Base-by-base conservation (phyloP, 176 grass and related monocot species). In the Tillandsia fasciculata region DNA sequence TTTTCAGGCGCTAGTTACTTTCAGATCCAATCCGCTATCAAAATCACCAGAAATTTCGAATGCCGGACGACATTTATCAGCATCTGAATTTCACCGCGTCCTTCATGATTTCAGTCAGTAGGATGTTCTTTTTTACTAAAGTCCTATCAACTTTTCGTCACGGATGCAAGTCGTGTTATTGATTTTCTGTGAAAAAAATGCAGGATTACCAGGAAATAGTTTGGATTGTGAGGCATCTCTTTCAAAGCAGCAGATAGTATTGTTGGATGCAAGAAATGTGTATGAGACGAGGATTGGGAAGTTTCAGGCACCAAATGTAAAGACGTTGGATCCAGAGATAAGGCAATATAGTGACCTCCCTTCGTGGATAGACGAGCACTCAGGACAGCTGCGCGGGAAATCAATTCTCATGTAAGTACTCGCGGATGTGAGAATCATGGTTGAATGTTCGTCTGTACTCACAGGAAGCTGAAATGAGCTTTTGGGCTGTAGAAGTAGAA, bases 251-350 rank as follows among this genome's bases (percentile, higher is more conserved):
- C 83, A 85, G 20, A 68, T 97, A 54, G 79, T 90, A 24, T 74
- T 97, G 13, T 77, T 92, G 79, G 93, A 97, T 75, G 89, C 86
- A 2, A 79, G 89, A 69, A 97, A 97, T 83, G 69, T 92, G 18
- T 97, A 97, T 10, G 86, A 97, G 77, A 97, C 89, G 2, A 79
- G 94, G 72, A 92, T 97, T 15, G 94, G 86, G 64, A 97, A 90
- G 79, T 92, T 92, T 76, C 72, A 82, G 68, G 75, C 86, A 53
- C 84, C 86, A 67, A 92, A 97, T 70, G 76, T 81, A 50, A 80
- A 90, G 65, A 97, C 84, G 1, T 70, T 90, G 47, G 77, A 97
- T 69, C 89, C 86, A 17, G 84, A 97, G 51, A 92, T 84, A 51
- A 84, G 94, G 52, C 94, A 92, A 76, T 97, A 92, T 68, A 97